Percentiles rank a stretch among this genome's conserved stretches.
Conservation (phyloP, 441 rosid genomes). For the Croton setiger region DNA sequence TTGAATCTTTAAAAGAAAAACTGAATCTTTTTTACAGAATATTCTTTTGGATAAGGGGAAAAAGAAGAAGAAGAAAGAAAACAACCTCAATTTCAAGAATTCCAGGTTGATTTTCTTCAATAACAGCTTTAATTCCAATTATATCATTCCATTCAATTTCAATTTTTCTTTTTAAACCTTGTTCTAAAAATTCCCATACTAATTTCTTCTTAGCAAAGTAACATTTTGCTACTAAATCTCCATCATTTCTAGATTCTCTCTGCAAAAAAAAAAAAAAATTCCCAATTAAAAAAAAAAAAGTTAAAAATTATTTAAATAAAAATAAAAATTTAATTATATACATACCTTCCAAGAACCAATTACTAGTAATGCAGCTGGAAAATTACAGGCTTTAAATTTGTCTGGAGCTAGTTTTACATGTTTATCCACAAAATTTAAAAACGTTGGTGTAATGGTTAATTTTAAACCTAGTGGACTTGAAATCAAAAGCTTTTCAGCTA, state of each 20-base stretch:
- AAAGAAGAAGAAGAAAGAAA: neutral
- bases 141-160: constrained; percentile 60
- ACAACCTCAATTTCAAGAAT: constrained; percentile 46
- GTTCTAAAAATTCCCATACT: constrained; percentile 51
- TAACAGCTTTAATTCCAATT: constrained; percentile 30
- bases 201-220: constrained; percentile 47
- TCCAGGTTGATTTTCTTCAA: constrained; percentile 30
- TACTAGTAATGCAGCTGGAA: constrained; percentile 30
- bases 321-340: too few species aligned
- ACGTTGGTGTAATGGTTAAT: constrained; percentile 9
- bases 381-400: constrained; percentile 45
- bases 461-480: constrained; percentile 24
- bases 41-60: neutral
- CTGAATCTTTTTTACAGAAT: neutral
- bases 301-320: too few species aligned
- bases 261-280: constrained; percentile 17
- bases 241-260: constrained; percentile 38
- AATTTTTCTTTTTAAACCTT: constrained; percentile 41
- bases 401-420: constrained; percentile 13
- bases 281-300: neutral
- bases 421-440: constrained; percentile 1
- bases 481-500: constrained; percentile 6
- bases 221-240: constrained; percentile 54
- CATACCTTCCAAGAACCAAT: constrained; percentile 58
- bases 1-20: neutral